These are phyloP conservation scores for Plantago lanceolata DNA, from an alignment of 305 asterid genomes.

Conservation along the genomic window DNA sequence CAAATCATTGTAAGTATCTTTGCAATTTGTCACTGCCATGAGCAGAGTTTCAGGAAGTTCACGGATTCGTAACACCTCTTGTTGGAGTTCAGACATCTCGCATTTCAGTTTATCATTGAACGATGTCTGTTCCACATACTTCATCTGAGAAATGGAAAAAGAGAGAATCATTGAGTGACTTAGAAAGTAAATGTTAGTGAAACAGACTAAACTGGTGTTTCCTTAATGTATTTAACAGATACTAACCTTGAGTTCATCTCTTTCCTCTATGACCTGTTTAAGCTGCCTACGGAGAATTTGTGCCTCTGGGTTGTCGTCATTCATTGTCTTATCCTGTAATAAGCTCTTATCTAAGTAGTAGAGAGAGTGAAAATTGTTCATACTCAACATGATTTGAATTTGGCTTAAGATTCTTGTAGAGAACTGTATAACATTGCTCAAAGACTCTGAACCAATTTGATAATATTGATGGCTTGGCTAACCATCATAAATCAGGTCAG, in stretches of 20 bases:
- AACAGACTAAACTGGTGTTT: background rate
- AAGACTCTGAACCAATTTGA: no score
- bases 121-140: slow-evolving; percentile 45
- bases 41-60: slow-evolving; percentile 53
- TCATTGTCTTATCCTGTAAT: slow-evolving; percentile 50
- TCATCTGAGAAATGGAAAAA: slow-evolving; percentile 41
- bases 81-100: slow-evolving; percentile 56
- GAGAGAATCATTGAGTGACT: no score
- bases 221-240: background rate
- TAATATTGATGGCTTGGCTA: no score
- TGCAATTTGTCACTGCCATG: slow-evolving; percentile 54
- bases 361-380: background rate
- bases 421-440: no score
- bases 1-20: slow-evolving; percentile 50
- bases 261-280: slow-evolving; percentile 54
- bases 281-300: slow-evolving; percentile 61
- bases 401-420: no score
- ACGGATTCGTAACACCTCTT: slow-evolving; percentile 44
- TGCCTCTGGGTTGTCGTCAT: slow-evolving; percentile 53
- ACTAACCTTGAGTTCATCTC: slow-evolving; percentile 75
- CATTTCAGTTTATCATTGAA: slow-evolving; percentile 47
- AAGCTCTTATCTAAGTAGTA: background rate
- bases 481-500: background rate
- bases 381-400: no score
- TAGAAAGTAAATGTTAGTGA: no score